Percentiles rank a stretch among this genome's conserved stretches.
Evolutionary conservation across 495 filamentous ascomycete species (phyloP).

Genomic region (Neurospora hispaniola): DNA sequence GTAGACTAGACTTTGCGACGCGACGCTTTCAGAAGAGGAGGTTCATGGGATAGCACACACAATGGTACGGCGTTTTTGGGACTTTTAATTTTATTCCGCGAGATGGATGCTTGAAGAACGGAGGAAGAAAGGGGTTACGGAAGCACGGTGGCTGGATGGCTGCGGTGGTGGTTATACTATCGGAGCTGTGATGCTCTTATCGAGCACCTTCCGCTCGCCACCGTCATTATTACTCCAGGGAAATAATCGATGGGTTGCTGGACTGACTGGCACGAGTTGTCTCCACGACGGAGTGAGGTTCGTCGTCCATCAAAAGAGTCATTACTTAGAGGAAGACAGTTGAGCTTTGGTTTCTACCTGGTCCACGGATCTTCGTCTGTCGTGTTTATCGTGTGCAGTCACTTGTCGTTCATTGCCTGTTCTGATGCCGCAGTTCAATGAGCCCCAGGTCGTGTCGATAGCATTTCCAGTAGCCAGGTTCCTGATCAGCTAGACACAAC

Average conservation of each 20-base stretch:
- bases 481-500: neutral
- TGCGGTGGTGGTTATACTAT: no score
- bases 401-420: neutral
- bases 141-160: neutral
- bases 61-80: slow-evolving; percentile 17
- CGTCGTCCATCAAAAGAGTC: neutral
- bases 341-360: neutral
- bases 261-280: neutral
- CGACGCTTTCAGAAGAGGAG: slow-evolving; percentile 1
- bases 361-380: neutral
- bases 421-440: neutral
- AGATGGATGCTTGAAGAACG: neutral
- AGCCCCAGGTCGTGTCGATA: neutral
- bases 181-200: neutral
- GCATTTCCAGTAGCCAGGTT: neutral
- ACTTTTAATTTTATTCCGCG: neutral
- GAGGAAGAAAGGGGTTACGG: neutral
- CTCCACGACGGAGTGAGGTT: neutral
- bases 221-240: neutral
- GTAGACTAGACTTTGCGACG: neutral
- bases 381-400: neutral
- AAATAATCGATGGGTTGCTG: neutral
- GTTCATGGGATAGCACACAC: neutral
- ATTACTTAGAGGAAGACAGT: neutral
- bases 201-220: neutral